These are phyloP conservation scores for Entomortierella parvispora DNA, from an alignment of 192 early-diverging fungal genomes.

Conservation along the genomic window DNA sequence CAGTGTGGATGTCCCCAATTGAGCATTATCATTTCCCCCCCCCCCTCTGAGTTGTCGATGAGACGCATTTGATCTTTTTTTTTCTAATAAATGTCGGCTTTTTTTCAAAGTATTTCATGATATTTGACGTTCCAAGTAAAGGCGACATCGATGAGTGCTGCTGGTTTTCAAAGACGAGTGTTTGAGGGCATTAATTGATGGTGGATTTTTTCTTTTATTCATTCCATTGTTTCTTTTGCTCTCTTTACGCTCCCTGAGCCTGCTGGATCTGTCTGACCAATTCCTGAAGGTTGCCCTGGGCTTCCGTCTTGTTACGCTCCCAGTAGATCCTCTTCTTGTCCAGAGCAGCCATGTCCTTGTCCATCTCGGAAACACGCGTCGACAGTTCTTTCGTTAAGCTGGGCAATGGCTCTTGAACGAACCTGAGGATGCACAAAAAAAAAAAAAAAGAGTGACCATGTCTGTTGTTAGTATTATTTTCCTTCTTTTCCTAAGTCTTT, in stretches of 20 bases:
- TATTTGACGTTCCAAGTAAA: too few species aligned
- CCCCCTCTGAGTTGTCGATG: neutral
- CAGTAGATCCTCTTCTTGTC: conserved; percentile 66
- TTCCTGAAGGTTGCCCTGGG: conserved; percentile 52
- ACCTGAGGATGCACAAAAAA: conserved; percentile 47
- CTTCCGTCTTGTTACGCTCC: conserved; percentile 67
- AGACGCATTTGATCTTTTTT: neutral
- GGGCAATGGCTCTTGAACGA: conserved; percentile 62
- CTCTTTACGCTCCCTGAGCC: conserved; percentile 16
- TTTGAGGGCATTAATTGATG: too few species aligned
- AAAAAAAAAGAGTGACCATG: neutral
- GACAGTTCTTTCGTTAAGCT: conserved; percentile 55
- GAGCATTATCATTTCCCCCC: neutral
- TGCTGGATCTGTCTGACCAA: conserved; percentile 45
- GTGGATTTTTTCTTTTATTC: neutral
- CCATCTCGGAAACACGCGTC: conserved; percentile 50
- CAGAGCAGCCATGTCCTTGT: conserved; percentile 59
- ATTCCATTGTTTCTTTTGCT: neutral
- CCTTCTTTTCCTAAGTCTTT: too few species aligned
- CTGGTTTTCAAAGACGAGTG: too few species aligned
- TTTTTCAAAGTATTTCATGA: neutral
- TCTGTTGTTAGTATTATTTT: neutral
- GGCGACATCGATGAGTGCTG: too few species aligned
- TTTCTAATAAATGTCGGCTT: neutral
- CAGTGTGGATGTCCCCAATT: neutral